Percentiles rank a stretch among this genome's conserved stretches.
Evolutionary conservation across 2,329 filamentous ascomycete species (phyloP).

Genomic region (Verticillium longisporum): DNA sequence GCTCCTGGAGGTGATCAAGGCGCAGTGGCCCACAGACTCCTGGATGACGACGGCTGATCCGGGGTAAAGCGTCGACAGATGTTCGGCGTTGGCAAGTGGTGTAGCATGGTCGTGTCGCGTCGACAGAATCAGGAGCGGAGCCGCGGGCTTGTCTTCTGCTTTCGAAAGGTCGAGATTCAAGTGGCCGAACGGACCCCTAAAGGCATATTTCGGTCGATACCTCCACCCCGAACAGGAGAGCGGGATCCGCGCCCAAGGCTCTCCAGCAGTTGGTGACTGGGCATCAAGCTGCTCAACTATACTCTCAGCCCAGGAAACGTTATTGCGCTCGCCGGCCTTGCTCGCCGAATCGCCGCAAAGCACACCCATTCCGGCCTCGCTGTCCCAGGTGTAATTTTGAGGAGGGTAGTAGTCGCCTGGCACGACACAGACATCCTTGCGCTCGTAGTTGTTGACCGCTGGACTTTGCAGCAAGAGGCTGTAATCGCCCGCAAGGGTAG

Average conservation of each 20-base stretch:
- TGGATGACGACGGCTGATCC: constrained; percentile 21
- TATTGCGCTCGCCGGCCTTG: constrained; percentile 11
- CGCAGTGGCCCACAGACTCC: constrained; percentile 21
- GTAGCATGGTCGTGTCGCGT: constrained; percentile 39
- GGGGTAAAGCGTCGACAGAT: constrained; percentile 18
- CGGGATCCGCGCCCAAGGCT: constrained; percentile 26
- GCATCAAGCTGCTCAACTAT: constrained; percentile 20
- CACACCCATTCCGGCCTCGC: constrained; percentile 18
- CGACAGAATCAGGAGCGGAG: constrained; percentile 36
- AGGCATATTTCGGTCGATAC: constrained; percentile 31
- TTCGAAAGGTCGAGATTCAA: constrained; percentile 16
- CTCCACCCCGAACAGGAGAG: constrained; percentile 31
- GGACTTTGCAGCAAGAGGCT: constrained; percentile 4
- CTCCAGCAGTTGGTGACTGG: constrained; percentile 23
- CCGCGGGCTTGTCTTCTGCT: constrained; percentile 23
- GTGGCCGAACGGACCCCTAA: constrained; percentile 25
- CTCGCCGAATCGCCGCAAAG: constrained; percentile 27
- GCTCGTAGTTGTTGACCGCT: neutral
- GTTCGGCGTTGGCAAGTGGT: constrained; percentile 29
- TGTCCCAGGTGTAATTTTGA: neutral
- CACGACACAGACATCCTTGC: constrained; percentile 3
- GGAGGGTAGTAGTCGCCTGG: neutral
- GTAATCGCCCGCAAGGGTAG: constrained; percentile 20
- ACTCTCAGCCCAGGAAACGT: constrained; percentile 16
- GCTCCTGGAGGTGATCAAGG: constrained; percentile 8